Conservation (phyloP, 805 yeast species). For the Hanseniaspora mollemarum region DNA sequence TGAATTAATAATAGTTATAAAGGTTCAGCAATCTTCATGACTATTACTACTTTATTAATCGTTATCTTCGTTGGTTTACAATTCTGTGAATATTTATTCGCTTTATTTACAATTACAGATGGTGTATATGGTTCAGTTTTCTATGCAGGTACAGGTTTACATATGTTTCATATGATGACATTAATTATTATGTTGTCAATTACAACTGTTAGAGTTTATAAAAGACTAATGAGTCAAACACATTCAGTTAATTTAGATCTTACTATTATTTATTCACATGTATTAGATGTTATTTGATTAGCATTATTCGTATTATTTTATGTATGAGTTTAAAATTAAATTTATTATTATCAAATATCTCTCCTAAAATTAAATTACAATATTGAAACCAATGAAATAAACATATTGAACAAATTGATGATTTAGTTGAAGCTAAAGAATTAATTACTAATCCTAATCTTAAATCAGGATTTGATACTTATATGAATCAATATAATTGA, state of each 20-base stretch:
- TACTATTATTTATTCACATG: constrained; percentile 24
- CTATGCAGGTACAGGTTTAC: constrained; percentile 25
- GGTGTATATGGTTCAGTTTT: constrained; percentile 24
- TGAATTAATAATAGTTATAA: constrained; percentile 20
- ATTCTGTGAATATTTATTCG: constrained; percentile 23
- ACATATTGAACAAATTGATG: background rate
- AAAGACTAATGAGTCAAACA: constrained; percentile 22
- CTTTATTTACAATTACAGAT: constrained; percentile 24
- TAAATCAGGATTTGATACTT: background rate
- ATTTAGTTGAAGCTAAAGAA: background rate
- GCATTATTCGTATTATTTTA: constrained; percentile 24
- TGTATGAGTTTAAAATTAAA: constrained; percentile 23
- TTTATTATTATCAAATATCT: background rate
- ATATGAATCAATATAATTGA: constrained; percentile 15
- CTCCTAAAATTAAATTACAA: background rate
- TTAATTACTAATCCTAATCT: background rate
- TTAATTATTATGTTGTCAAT: constrained; percentile 20
- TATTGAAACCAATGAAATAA: background rate
- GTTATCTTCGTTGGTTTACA: constrained; percentile 24
- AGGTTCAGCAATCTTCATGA: constrained; percentile 20
- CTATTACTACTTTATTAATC: constrained; percentile 22
- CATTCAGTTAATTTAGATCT: constrained; percentile 24
- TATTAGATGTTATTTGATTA: constrained; percentile 26
- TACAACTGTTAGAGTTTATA: constrained; percentile 21
- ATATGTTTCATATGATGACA: constrained; percentile 23